Base-by-base conservation (phyloP, 2,329 filamentous ascomycete genomes). In the Neofusicoccum umdonicola region DNA sequence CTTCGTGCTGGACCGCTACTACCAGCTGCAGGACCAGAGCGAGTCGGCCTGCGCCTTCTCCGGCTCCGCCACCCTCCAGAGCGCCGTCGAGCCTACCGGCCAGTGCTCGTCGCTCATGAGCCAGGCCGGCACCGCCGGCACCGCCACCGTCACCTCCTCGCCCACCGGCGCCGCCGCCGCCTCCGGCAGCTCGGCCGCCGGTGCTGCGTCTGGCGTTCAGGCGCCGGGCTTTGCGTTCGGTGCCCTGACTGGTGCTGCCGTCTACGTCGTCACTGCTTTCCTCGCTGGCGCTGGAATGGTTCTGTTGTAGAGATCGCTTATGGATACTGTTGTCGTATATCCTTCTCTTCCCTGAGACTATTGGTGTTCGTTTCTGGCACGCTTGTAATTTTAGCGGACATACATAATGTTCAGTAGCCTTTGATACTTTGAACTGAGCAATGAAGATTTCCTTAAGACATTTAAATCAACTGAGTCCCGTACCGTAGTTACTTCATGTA, bases 1-100 rank as follows among this genome's bases (percentile, higher is more conserved):
- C 65, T 93, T 86, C 75, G 89, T 87, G 56, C 85, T 93, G 69
- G 87, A 93, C 80, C 79, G 86, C 70, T 94, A 93, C 83, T 91
- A 90, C 82, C 74, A 82, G 69, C 77, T 76, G 69, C 82, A 88
- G 72, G 80, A 83, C 69, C 81, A 82, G 67, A 77, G 79, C 56
- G 74, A 79, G 27, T 79, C 79, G 62, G 88, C 91, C 37, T 96
- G 91, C 76, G 82, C 87, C 82, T 93, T 93, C 78, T 80, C 84
- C 65, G 89, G 90, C 70, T 80, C 87, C 70, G 91, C 89, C 54
- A 80, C 81, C 64, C 80, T 84, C 63, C 84, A 84, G 76, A 72
- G 80, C 57, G 74, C 82, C 54, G 72, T 79, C 52, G 79, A 81
- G 41, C 78, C 83, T 12, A 73, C 73, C 27, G 78, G 80, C 35